Percentiles rank a stretch among this genome's conserved stretches.
These are phyloP conservation scores for Orbilia javanica DNA, from an alignment of 2,329 filamentous ascomycete species.

Conservation along the genomic window DNA sequence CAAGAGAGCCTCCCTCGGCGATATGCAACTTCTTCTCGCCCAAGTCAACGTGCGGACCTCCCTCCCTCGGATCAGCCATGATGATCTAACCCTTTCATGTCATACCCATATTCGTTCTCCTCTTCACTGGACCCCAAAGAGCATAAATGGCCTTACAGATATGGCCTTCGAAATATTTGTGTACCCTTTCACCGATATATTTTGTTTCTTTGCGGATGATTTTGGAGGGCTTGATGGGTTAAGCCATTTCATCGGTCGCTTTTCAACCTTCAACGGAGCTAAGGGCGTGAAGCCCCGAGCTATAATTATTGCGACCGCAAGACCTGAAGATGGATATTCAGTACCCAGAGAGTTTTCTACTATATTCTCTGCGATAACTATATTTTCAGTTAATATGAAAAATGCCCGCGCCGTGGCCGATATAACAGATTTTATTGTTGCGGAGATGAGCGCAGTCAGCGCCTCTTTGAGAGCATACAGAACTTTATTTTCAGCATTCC, in stretches of 20 bases:
- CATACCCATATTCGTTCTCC: background rate
- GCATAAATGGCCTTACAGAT: background rate
- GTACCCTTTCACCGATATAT: background rate
- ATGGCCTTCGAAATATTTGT: background rate
- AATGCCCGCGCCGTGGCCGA: background rate
- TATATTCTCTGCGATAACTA: background rate
- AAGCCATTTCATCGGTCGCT: background rate
- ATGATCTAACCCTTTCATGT: background rate
- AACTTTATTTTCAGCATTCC: background rate
- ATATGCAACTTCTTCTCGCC: background rate
- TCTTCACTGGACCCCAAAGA: background rate
- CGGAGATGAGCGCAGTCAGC: background rate
- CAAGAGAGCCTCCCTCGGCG: background rate
- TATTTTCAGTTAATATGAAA: background rate
- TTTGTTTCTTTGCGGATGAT: background rate
- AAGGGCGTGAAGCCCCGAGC: background rate
- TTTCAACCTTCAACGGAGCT: background rate
- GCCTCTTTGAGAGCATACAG: background rate
- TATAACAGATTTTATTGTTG: background rate
- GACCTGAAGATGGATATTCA: background rate
- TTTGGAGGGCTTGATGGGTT: background rate
- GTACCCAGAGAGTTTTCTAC: background rate
- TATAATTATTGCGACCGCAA: background rate
- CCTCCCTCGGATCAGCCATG: background rate
- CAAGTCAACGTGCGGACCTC: background rate